Base-by-base conservation (phyloP, 1,284 basidiomycete genomes). In the Porodaedalea pini region DNA sequence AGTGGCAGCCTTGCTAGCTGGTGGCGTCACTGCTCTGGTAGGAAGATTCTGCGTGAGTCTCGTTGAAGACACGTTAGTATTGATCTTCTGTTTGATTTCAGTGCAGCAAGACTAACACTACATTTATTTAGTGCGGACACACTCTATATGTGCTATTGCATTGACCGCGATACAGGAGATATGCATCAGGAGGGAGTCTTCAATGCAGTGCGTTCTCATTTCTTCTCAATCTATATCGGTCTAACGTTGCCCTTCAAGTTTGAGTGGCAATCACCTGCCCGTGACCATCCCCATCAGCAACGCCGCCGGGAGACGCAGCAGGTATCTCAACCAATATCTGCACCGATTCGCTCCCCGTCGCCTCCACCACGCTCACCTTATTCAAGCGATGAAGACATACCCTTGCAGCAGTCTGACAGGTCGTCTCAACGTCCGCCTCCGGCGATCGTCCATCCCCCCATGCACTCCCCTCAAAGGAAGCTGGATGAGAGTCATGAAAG, bases 141-240 rank as follows among this genome's bases (percentile, higher is more conserved):
- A 2, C 67, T 95, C 52, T 95, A 92, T 68, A 78, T 95, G 40
- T 95, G 93, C 67, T 92, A 92, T 67, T 90, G 91, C 64, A 90
- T 95, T 54, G 92, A 94, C 68, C 84, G 86, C 63, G 89, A 90
- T 51, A 73, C 78, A 1, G 88, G 88, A 0, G 78, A 80, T 41
- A 73, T 74, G 47, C 82, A 82, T 59, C 78, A 80, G 52, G 78
- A 82, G 50, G 84, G 90, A 66, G 88, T 90, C 10, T 86, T 86
- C 61, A 73, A 79, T 49, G 83, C 86, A 39, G 85, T 92, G 67
- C 23, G 58, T 56, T 31, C 36, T 36, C 15, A 21, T 10, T 17
- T 11, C 23, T 19, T 31, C 13, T 17, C 34, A 13, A n/a, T 23
- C 4, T 19, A 11, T 11, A 41, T 25, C 5, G n/a, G 1, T 47